A percentile compares a stretch with the other conserved stretches of the same genome.
phyloP scores from a whole-genome alignment of 495 filamentous ascomycete species.

The Lichina pygmaea region DNA sequence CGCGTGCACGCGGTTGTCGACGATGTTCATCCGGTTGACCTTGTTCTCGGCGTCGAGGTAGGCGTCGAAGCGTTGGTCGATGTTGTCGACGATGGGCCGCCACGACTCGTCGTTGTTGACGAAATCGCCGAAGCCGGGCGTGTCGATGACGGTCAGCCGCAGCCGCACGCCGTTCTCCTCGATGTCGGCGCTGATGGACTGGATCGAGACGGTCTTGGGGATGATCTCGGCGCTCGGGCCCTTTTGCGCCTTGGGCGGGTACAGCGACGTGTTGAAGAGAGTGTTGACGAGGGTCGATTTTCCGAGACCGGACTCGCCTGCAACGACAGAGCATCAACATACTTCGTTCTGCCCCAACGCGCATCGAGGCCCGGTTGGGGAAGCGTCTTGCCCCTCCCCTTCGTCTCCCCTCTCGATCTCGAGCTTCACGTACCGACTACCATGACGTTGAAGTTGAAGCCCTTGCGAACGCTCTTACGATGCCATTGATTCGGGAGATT shows the following conservation, averaged over 20 bases:
- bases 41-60: constrained; percentile 99
- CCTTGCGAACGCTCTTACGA: constrained; percentile 98
- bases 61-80: constrained; percentile 93
- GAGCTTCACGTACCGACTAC: constrained; percentile 49
- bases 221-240: constrained; percentile 91
- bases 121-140: constrained; percentile 94
- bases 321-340: background rate
- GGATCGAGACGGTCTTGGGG: constrained; percentile 95
- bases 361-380: background rate
- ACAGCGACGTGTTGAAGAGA: constrained; percentile 96
- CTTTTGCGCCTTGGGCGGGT: constrained; percentile 94
- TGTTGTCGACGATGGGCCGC: constrained; percentile 96
- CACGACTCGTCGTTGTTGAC: constrained; percentile 99
- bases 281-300: constrained; percentile 99
- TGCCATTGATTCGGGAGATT: constrained; percentile 99
- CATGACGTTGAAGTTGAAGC: constrained; percentile 99
- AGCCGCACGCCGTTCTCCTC: constrained; percentile 97
- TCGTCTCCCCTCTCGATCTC: background rate
- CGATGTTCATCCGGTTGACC: constrained; percentile 98
- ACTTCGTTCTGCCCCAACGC: background rate
- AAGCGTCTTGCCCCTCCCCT: constrained; percentile 1
- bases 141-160: constrained; percentile 89
- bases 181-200: constrained; percentile 95
- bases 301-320: constrained; percentile 96
- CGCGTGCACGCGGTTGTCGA: constrained; percentile 94